A percentile compares a stretch with the other conserved stretches of the same genome.
Conservation (phyloP, 495 filamentous ascomycete species). For the Neurospora sp. region DNA sequence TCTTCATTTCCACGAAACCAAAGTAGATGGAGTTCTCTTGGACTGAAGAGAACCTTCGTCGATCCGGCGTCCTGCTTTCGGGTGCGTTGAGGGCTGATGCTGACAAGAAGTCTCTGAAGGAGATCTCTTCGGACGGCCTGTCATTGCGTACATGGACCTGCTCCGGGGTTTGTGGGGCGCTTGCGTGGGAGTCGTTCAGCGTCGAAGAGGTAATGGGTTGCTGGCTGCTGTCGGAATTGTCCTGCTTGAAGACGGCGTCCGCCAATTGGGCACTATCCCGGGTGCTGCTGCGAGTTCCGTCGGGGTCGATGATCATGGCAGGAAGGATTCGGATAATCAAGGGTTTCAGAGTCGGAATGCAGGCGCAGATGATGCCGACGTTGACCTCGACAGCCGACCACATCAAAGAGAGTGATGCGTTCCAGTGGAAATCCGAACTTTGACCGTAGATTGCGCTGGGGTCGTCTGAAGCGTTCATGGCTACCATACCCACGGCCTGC, state of each 20-base stretch:
- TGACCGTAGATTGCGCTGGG: conserved; percentile 23
- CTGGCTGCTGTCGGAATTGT: neutral
- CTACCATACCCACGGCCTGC: conserved; percentile 43
- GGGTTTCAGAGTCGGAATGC: conserved; percentile 82
- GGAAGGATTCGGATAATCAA: conserved; percentile 68
- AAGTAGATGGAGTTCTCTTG: conserved; percentile 40
- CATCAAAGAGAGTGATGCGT: conserved; percentile 78
- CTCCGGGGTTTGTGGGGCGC: neutral
- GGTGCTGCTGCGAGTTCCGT: conserved; percentile 19
- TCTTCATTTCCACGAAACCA: conserved; percentile 75
- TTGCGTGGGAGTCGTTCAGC: neutral
- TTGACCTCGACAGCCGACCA: conserved; percentile 92
- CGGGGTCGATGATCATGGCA: conserved; percentile 47
- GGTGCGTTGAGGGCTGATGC: neutral
- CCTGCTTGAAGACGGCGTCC: neutral
- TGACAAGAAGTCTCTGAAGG: conserved; percentile 1
- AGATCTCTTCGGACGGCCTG: conserved; percentile 1
- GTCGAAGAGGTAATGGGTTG: neutral
- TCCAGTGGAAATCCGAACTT: conserved; percentile 45
- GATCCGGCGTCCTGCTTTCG: neutral
- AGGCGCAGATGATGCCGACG: conserved; percentile 77
- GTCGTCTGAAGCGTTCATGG: conserved; percentile 16
- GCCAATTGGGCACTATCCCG: conserved; percentile 2
- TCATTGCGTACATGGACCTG: neutral
- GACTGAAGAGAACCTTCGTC: neutral